Evolutionary conservation across 169 alveolate genomes (phyloP).

Genomic region (Plasmodium inui): DNA sequence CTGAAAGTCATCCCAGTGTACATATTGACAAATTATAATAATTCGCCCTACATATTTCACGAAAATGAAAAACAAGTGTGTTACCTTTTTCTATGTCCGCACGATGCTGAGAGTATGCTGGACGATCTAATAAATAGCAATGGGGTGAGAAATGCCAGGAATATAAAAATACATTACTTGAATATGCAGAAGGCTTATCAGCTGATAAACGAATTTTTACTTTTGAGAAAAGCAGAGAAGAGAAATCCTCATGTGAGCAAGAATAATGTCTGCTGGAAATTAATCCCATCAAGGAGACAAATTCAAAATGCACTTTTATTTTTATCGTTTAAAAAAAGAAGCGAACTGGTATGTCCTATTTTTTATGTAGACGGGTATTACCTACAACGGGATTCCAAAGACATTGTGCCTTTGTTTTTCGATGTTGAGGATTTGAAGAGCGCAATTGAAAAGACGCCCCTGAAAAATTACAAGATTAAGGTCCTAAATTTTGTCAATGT

Average conservation of each 20-base stretch:
- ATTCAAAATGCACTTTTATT: slow-evolving; percentile 30
- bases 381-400: slow-evolving; percentile 11
- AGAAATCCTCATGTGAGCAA: slow-evolving; percentile 20
- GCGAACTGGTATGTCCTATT: slow-evolving; percentile 48
- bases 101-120: slow-evolving; percentile 70
- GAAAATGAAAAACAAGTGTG: slow-evolving; percentile 65
- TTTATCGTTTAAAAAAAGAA: slow-evolving; percentile 55
- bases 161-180: slow-evolving; percentile 41
- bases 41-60: slow-evolving; percentile 69
- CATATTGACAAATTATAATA: slow-evolving; percentile 50
- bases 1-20: slow-evolving; percentile 47
- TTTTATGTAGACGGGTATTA: slow-evolving; percentile 62
- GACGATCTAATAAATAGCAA: slow-evolving; percentile 48
- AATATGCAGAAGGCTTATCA: slow-evolving; percentile 64
- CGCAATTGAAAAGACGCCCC: background rate
- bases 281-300: slow-evolving; percentile 54
- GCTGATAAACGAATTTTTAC: slow-evolving; percentile 45
- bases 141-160: slow-evolving; percentile 37
- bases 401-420: slow-evolving; percentile 50
- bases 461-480: slow-evolving; percentile 27
- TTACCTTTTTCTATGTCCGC: slow-evolving; percentile 65
- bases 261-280: slow-evolving; percentile 55
- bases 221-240: slow-evolving; percentile 29
- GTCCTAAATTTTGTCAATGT: slow-evolving; percentile 62
- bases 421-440: slow-evolving; percentile 61